Evolutionary conservation across 164 flowering plant genomes (phyloP).

Genomic region (Stephania japonica): DNA sequence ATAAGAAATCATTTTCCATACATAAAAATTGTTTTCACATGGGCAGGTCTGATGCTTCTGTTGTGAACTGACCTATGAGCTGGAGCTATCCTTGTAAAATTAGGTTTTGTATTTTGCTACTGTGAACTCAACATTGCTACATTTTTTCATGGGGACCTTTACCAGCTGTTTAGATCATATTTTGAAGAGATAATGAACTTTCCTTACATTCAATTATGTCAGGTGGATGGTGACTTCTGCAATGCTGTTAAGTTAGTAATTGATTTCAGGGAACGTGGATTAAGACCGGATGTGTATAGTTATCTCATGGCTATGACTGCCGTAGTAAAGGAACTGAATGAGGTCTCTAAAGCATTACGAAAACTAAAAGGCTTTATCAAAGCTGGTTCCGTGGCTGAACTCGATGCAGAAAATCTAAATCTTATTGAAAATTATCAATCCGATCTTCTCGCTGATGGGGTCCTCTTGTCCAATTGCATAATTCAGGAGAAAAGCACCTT

Average conservation of each 20-base stretch:
- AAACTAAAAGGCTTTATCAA: conserved; percentile 55
- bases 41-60: no score
- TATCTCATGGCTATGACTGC: conserved; percentile 94
- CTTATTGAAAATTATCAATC: conserved; percentile 68
- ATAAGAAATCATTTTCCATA: no score
- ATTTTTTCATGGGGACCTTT: neutral
- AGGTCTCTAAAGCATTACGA: conserved; percentile 67
- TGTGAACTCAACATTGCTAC: neutral
- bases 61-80: no score
- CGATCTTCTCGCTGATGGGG: conserved; percentile 61
- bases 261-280: conserved; percentile 55
- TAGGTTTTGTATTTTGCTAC: neutral
- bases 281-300: conserved; percentile 82
- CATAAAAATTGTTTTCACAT: no score
- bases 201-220: conserved; percentile 1
- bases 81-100: no score
- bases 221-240: conserved; percentile 71
- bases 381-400: conserved; percentile 53
- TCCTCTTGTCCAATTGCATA: conserved; percentile 59
- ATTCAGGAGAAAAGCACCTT: conserved; percentile 49
- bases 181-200: neutral
- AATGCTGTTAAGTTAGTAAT: conserved; percentile 66
- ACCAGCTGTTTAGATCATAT: neutral
- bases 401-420: conserved; percentile 39
- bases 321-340: conserved; percentile 87